Evolutionary conservation across 768 basidiomycete species (phyloP).

Genomic region (Lanmaoa pseudosensibilis): DNA sequence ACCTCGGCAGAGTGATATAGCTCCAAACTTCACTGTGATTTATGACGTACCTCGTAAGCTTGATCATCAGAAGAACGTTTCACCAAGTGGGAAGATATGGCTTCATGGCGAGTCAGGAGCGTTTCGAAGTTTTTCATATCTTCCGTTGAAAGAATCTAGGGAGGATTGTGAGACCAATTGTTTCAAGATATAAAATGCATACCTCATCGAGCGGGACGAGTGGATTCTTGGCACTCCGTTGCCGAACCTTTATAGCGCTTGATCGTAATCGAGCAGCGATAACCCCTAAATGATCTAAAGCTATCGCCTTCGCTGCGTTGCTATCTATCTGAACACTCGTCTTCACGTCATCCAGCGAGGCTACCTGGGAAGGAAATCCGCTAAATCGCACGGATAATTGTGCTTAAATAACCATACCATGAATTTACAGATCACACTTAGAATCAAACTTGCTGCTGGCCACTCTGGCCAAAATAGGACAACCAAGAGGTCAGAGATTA

Average conservation of each 20-base stretch:
- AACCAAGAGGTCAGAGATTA: constrained; percentile 82
- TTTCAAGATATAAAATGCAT: neutral
- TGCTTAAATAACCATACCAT: constrained; percentile 57
- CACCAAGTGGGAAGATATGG: constrained; percentile 64
- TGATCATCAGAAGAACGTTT: constrained; percentile 78
- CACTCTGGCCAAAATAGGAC: constrained; percentile 97
- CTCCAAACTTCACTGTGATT: neutral
- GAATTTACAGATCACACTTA: constrained; percentile 77
- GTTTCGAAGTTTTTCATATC: constrained; percentile 54
- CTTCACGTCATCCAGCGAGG: constrained; percentile 82
- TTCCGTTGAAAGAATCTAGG: constrained; percentile 52
- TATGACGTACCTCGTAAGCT: constrained; percentile 65
- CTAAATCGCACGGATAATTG: neutral
- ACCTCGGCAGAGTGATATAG: constrained; percentile 1
- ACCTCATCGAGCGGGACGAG: constrained; percentile 76
- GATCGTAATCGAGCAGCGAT: constrained; percentile 81
- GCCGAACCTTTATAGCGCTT: constrained; percentile 44
- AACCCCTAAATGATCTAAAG: constrained; percentile 91
- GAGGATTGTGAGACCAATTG: neutral
- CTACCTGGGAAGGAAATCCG: constrained; percentile 49
- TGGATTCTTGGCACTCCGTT: constrained; percentile 35
- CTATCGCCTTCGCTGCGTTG: constrained; percentile 85
- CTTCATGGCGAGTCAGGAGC: constrained; percentile 61
- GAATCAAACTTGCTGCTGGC: constrained; percentile 85
- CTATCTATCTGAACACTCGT: constrained; percentile 61